A percentile compares a stretch with the other conserved stretches of the same genome.
Evolutionary conservation across 2,329 filamentous ascomycete species (phyloP).

Genomic region (Pestalotiopsis fici): DNA sequence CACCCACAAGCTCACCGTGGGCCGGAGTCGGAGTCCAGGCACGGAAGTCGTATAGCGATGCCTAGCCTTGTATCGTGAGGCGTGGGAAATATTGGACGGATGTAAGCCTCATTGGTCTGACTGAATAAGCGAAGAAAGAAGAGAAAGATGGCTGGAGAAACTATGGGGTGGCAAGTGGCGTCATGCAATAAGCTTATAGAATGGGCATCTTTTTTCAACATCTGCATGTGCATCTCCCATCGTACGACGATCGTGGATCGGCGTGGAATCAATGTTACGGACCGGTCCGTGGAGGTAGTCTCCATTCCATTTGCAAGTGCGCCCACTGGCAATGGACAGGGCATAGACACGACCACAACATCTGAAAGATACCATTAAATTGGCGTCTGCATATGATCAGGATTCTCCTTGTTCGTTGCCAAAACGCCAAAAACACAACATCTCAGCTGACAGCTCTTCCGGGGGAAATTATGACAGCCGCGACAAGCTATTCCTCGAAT

Average conservation of each 20-base stretch:
- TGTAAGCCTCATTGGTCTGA: not conserved
- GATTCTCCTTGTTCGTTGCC: too few species aligned
- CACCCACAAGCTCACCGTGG: not conserved
- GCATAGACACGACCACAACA: too few species aligned
- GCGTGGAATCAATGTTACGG: not conserved
- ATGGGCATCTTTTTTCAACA: not conserved
- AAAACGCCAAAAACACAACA: too few species aligned
- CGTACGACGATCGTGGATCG: not conserved
- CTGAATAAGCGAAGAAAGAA: not conserved
- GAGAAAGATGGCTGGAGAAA: not conserved
- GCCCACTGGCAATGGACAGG: too few species aligned
- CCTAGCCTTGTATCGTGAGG: not conserved
- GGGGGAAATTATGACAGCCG: not conserved
- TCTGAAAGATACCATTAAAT: too few species aligned
- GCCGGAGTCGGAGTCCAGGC: not conserved
- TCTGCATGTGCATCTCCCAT: not conserved
- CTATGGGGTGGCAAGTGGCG: not conserved
- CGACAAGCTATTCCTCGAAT: not conserved
- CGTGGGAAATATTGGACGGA: not conserved
- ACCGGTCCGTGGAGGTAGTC: not conserved
- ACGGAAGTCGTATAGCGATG: slow-evolving; percentile 3
- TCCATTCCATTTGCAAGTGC: not conserved
- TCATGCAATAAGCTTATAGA: slow-evolving; percentile 3
- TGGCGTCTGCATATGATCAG: too few species aligned
- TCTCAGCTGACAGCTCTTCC: too few species aligned